A percentile compares a stretch with the other conserved stretches of the same genome.
Conservation (phyloP, 2,329 filamentous ascomycete species). For the Harringtonia lauricola region DNA sequence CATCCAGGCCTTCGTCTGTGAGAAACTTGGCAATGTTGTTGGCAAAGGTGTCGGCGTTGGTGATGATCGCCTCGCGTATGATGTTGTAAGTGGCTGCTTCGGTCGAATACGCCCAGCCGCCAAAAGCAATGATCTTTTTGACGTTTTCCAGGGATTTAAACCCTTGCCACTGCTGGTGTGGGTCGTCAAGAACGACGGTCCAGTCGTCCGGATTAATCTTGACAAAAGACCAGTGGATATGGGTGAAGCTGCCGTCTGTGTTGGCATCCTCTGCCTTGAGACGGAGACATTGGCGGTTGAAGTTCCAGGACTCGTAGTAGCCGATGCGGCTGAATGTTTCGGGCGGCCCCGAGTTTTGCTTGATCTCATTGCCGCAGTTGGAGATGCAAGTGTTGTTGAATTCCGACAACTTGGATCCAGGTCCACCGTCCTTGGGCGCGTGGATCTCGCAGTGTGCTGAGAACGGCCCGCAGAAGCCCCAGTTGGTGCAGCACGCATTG, state of each 20-base stretch:
- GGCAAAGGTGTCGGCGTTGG: slow-evolving; percentile 1
- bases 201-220: slow-evolving; percentile 12
- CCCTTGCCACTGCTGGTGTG: not conserved
- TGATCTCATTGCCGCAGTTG: slow-evolving; percentile 26
- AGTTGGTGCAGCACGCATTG: slow-evolving; percentile 11
- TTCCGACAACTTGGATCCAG: slow-evolving; percentile 4
- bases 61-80: slow-evolving; percentile 16
- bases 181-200: slow-evolving; percentile 16
- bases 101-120: slow-evolving; percentile 32
- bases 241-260: slow-evolving; percentile 13
- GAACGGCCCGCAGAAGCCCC: not conserved
- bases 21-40: slow-evolving; percentile 5
- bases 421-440: slow-evolving; percentile 18
- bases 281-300: slow-evolving; percentile 18
- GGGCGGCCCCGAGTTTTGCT: slow-evolving; percentile 7
- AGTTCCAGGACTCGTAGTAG: slow-evolving; percentile 24
- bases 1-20: slow-evolving; percentile 3
- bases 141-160: slow-evolving; percentile 21
- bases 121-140: slow-evolving; percentile 28
- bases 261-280: slow-evolving; percentile 15
- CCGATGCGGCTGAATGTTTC: slow-evolving; percentile 12
- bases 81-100: slow-evolving; percentile 21
- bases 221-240: slow-evolving; percentile 22
- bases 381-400: slow-evolving; percentile 23
- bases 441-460: not conserved